phyloP scores from a whole-genome alignment of 352 stramenopile genomes.

The Aphanomyces stellatus region DNA sequence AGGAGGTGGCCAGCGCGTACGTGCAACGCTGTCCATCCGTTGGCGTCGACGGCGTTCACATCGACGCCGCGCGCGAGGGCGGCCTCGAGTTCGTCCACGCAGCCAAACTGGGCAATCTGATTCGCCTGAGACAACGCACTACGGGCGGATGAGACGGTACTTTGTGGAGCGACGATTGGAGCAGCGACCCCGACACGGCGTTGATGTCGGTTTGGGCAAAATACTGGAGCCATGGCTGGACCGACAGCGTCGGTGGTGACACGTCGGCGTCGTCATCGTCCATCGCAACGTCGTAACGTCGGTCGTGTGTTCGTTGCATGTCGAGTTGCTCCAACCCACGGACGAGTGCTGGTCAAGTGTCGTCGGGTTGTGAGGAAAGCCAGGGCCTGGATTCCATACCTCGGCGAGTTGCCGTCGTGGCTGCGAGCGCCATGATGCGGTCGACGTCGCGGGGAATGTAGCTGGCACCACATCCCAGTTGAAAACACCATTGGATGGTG shows the following conservation, averaged over 20 bases:
- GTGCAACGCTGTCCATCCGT: conserved; percentile 9
- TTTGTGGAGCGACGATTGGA: neutral
- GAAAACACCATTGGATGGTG: neutral
- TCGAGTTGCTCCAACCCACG: neutral
- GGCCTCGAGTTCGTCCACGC: neutral
- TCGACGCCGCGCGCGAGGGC: neutral
- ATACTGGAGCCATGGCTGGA: neutral
- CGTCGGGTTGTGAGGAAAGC: too few species aligned
- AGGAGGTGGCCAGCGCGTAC: neutral
- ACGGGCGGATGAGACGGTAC: neutral
- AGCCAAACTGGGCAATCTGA: neutral
- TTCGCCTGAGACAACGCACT: neutral
- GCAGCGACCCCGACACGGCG: neutral
- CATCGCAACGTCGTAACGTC: too few species aligned
- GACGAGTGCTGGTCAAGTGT: neutral
- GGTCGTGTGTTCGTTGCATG: too few species aligned
- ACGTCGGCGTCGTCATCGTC: neutral
- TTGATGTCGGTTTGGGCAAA: neutral
- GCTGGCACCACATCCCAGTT: conserved; percentile 1
- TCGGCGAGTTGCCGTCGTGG: neutral
- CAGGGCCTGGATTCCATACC: neutral
- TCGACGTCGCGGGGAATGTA: neutral
- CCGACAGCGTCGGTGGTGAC: neutral
- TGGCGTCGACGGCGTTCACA: neutral
- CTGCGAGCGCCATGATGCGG: neutral